Evolutionary conservation across 148 eudicot species (phyloP).

Genomic region (Nepenthes mirabilis): DNA sequence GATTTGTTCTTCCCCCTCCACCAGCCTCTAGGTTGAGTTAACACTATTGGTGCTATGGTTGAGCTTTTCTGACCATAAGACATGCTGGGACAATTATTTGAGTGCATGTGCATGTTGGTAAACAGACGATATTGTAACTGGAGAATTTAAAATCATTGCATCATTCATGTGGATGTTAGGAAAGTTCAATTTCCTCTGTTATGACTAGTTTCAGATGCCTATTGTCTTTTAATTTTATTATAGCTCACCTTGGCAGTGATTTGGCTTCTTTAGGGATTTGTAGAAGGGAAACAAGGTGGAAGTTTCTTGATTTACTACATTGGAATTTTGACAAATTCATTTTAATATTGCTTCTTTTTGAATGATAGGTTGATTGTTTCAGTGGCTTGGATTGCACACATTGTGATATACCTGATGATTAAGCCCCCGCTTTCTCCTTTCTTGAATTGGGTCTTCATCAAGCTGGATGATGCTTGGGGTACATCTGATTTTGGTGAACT

Average conservation of each 20-base stretch:
- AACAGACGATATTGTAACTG: too few relatives aligned
- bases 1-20: neutral
- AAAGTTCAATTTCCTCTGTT: too few relatives aligned
- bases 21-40: neutral
- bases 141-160: too few relatives aligned
- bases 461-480: conserved; percentile 94
- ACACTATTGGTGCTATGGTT: neutral
- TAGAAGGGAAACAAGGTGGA: neutral
- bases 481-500: neutral
- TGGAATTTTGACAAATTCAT: neutral
- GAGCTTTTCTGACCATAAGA: neutral
- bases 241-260: neutral
- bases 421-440: conserved; percentile 90
- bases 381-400: conserved; percentile 92
- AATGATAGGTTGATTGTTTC: conserved; percentile 83
- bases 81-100: neutral
- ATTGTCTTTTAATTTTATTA: neutral
- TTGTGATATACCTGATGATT: conserved; percentile 78
- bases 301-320: neutral
- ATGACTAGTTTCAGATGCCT: too few relatives aligned
- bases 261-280: neutral
- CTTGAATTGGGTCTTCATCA: conserved; percentile 79
- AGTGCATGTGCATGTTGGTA: neutral
- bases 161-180: too few relatives aligned
- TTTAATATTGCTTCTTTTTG: conserved; percentile 2